These are phyloP conservation scores for Parachaetomium inaequale DNA, from an alignment of 495 filamentous ascomycete genomes.

Conservation along the genomic window DNA sequence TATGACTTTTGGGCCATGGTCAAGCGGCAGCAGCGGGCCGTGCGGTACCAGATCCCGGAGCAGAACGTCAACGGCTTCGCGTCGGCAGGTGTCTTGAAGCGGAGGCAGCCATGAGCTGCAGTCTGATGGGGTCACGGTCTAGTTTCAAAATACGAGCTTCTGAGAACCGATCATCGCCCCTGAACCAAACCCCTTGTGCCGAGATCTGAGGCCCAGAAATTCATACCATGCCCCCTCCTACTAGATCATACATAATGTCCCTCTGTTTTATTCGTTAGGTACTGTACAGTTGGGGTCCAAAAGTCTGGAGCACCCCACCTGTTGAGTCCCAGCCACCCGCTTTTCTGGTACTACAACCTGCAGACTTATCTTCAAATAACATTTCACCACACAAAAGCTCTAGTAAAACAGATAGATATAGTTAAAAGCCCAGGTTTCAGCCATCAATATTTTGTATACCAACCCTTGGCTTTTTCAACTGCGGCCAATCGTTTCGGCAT, in stretches of 20 bases:
- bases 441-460: conserved; percentile 8
- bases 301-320: background rate
- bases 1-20: conserved; percentile 48
- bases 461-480: conserved; percentile 3
- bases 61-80: conserved; percentile 32
- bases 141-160: too few relatives aligned
- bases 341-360: too few relatives aligned
- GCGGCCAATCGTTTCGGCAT: background rate
- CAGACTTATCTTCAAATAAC: background rate
- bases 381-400: background rate
- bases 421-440: background rate
- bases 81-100: background rate
- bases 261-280: too few relatives aligned
- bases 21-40: conserved; percentile 29
- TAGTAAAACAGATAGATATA: conserved; percentile 1
- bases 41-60: conserved; percentile 42
- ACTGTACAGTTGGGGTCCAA: background rate
- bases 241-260: too few relatives aligned
- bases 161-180: too few relatives aligned
- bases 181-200: too few relatives aligned
- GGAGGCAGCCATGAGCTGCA: background rate
- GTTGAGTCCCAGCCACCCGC: background rate
- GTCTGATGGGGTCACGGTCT: too few relatives aligned
- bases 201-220: too few relatives aligned
- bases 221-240: too few relatives aligned